These are phyloP conservation scores for Penicillium taxi DNA, from an alignment of 495 filamentous ascomycete species.

Conservation along the genomic window DNA sequence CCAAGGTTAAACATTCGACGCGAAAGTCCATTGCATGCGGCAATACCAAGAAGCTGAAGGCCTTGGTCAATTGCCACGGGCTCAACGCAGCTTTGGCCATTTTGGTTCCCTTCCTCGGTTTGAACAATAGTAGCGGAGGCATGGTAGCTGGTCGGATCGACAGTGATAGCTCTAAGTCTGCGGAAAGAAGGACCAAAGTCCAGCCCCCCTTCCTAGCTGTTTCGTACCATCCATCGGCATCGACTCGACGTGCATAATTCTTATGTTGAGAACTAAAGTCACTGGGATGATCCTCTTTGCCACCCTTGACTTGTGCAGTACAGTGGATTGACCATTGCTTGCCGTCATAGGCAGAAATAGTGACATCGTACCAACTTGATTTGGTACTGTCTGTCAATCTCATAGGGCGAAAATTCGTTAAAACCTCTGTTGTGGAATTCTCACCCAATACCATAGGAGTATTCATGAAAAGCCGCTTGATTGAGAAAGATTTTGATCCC, in stretches of 20 bases:
- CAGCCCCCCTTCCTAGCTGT: not conserved
- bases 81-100: too few species aligned
- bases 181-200: constrained; percentile 2
- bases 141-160: not conserved
- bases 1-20: too few species aligned
- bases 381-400: not conserved
- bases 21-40: too few species aligned
- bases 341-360: constrained; percentile 1
- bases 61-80: too few species aligned
- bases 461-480: not conserved
- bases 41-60: too few species aligned
- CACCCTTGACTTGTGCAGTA: not conserved
- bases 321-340: constrained; percentile 1
- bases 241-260: not conserved
- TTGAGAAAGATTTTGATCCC: constrained; percentile 8
- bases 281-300: not conserved
- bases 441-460: not conserved
- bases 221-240: constrained; percentile 4
- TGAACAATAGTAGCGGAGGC: constrained; percentile 4
- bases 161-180: constrained; percentile 1
- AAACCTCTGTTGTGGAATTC: not conserved
- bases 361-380: constrained; percentile 1
- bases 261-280: not conserved
- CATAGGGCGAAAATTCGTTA: not conserved
- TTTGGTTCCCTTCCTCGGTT: too few species aligned